phyloP scores from a whole-genome alignment of 306 rosid genomes.

The Rosa lucieae region DNA sequence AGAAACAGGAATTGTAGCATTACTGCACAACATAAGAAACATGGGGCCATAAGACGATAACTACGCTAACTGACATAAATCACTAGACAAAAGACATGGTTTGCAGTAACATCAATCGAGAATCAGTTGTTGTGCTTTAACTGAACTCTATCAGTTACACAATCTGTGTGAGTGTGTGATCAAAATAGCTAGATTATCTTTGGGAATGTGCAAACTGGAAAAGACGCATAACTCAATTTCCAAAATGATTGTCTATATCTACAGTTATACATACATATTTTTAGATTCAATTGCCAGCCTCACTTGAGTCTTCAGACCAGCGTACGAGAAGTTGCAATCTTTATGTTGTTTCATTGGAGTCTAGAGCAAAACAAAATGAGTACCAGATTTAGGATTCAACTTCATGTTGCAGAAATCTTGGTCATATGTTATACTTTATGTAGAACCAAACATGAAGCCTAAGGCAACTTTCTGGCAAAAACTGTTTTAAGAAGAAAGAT shows the following conservation, averaged over 20 bases:
- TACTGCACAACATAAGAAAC: constrained; percentile 47
- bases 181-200: constrained; percentile 4
- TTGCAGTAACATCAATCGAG: constrained; percentile 3
- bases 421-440: constrained; percentile 2
- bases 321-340: constrained; percentile 96
- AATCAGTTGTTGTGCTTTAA: background rate
- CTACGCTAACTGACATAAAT: background rate
- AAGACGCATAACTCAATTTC: background rate
- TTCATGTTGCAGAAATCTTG: constrained; percentile 8
- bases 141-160: background rate
- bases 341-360: constrained; percentile 97
- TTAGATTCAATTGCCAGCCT: constrained; percentile 82
- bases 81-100: background rate
- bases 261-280: constrained; percentile 61
- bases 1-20: constrained; percentile 74
- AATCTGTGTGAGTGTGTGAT: constrained; percentile 1
- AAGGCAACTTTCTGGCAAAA: background rate
- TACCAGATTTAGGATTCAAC: constrained; percentile 30
- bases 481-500: constrained; percentile 30
- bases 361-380: constrained; percentile 34
- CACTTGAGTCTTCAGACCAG: constrained; percentile 98
- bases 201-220: background rate
- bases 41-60: background rate
- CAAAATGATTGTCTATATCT: background rate
- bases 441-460: background rate